A percentile compares a stretch with the other conserved stretches of the same genome.
phyloP scores from a whole-genome alignment of 441 rosid genomes.

The Jatropha multifida region DNA sequence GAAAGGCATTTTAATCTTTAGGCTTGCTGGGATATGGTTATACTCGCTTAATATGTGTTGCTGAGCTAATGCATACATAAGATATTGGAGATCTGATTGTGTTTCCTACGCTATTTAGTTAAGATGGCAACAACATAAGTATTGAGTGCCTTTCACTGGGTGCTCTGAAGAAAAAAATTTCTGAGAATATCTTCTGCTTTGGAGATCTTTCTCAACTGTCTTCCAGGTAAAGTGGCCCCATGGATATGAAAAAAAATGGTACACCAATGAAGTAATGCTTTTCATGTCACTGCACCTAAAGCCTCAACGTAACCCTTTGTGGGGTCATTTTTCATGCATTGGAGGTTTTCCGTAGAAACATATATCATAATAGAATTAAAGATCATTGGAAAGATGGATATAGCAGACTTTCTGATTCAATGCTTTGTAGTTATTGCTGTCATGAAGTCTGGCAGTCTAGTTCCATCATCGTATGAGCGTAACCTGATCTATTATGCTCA shows the following conservation, averaged over 20 bases:
- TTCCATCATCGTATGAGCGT: not conserved
- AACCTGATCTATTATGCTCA: not conserved
- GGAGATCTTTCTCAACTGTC: not conserved
- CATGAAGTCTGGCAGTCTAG: not conserved
- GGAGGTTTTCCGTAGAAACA: not conserved
- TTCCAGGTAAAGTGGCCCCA: not conserved
- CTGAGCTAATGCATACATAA: not conserved
- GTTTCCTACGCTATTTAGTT: not conserved
- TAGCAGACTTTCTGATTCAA: not conserved
- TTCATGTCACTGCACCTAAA: not conserved
- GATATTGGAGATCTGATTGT: not conserved
- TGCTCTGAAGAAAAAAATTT: not conserved
- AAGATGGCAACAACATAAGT: not conserved
- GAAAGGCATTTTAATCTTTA: not conserved
- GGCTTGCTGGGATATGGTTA: not conserved
- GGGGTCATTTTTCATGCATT: not conserved
- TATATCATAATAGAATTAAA: not conserved
- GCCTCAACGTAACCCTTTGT: not conserved
- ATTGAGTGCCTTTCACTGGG: not conserved
- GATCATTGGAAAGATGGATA: not conserved
- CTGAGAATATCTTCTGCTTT: not conserved
- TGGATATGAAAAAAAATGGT: not conserved
- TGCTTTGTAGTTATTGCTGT: not conserved
- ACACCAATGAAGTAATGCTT: not conserved
- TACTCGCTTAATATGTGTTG: too few relatives aligned